These are phyloP conservation scores for Yamadazyma membranifaciens DNA, from an alignment of 1,139 yeast species.

Conservation along the genomic window DNA sequence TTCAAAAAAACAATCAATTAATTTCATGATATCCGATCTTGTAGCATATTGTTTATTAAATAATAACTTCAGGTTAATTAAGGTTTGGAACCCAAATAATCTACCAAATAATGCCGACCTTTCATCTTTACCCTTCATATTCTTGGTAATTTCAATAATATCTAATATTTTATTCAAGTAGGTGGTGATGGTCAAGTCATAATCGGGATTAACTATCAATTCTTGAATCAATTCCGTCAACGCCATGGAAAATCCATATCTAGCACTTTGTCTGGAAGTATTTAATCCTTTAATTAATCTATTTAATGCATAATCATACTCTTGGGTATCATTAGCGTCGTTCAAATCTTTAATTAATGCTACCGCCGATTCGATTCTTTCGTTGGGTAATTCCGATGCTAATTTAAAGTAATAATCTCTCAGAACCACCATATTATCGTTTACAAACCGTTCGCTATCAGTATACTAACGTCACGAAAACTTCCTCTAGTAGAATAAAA, in stretches of 20 bases:
- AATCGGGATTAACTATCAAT: constrained; percentile 27
- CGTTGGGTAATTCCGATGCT: constrained; percentile 73
- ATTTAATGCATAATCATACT: constrained; percentile 80
- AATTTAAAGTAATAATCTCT: constrained; percentile 76
- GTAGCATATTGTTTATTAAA: constrained; percentile 22
- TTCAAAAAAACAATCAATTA: constrained; percentile 50
- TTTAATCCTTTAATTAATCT: constrained; percentile 79
- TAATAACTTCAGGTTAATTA: constrained; percentile 59
- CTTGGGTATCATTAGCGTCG: constrained; percentile 45
- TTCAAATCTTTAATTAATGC: constrained; percentile 59
- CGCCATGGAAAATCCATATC: constrained; percentile 88
- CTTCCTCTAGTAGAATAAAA: too few species aligned
- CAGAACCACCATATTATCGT: constrained; percentile 35
- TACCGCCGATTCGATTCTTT: constrained; percentile 72
- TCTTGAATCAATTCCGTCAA: constrained; percentile 70
- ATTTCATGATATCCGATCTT: constrained; percentile 30
- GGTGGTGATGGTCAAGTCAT: constrained; percentile 29
- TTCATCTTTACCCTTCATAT: constrained; percentile 78
- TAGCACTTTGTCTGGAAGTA: constrained; percentile 78
- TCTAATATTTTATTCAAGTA: constrained; percentile 45
- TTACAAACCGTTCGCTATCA: too few species aligned
- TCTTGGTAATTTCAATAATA: constrained; percentile 43
- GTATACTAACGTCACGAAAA: too few species aligned
- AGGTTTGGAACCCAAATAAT: constrained; percentile 78
- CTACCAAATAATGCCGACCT: constrained; percentile 80